Evolutionary conservation across 1,139 yeast species (phyloP).

Genomic region (Pichia norvegensis): DNA sequence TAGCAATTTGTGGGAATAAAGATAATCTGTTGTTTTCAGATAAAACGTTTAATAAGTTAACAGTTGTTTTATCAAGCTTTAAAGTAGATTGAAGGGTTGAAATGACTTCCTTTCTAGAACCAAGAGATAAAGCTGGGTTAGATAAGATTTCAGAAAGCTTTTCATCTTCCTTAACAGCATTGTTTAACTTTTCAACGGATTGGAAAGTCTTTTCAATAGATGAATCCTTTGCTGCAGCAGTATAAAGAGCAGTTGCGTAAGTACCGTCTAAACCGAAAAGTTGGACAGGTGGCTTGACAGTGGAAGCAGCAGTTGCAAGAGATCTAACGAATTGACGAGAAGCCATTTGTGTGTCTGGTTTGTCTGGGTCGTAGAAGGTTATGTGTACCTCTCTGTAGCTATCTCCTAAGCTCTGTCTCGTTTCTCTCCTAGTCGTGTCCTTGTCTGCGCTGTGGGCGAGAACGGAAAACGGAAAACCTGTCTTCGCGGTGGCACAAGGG

Average conservation of each 20-base stretch:
- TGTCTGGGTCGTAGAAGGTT: conserved; percentile 19
- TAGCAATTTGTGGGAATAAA: conserved; percentile 56
- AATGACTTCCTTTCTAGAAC: conserved; percentile 69
- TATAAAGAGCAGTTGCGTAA: conserved; percentile 89
- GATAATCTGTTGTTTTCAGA: conserved; percentile 93
- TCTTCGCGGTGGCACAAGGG: neutral
- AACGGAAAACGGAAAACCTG: too few species aligned
- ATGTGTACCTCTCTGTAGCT: too few species aligned
- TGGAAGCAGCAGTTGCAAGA: conserved; percentile 35
- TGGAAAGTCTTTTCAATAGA: conserved; percentile 65
- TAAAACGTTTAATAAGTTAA: conserved; percentile 75
- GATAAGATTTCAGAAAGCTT: conserved; percentile 54
- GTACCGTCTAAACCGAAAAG: conserved; percentile 95
- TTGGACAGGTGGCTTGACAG: conserved; percentile 85
- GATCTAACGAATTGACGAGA: conserved; percentile 66
- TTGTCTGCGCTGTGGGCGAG: too few species aligned
- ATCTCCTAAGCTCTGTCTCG: too few species aligned
- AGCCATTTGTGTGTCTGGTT: conserved; percentile 34
- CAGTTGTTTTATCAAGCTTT: conserved; percentile 64
- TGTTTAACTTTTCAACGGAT: conserved; percentile 54
- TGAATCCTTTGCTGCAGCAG: conserved; percentile 83
- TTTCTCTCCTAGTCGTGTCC: too few species aligned
- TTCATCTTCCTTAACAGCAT: conserved; percentile 52
- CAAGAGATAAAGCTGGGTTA: conserved; percentile 78
- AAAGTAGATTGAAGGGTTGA: conserved; percentile 48